phyloP scores from a whole-genome alignment of 2,329 filamentous ascomycete genomes.

The Alternaria consortialis region DNA sequence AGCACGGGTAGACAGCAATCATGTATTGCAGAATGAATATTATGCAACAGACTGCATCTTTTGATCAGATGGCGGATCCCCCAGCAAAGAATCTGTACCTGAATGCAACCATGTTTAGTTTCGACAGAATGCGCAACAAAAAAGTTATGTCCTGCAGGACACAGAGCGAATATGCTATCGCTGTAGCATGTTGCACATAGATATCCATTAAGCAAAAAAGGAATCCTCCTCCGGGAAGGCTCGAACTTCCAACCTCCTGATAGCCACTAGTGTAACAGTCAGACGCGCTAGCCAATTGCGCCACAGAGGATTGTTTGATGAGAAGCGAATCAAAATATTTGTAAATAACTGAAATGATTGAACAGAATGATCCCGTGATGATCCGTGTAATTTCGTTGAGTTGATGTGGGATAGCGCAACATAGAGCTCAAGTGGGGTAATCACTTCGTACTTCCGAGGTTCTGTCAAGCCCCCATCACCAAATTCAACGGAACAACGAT shows the following conservation, averaged over 20 bases:
- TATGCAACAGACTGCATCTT: neutral
- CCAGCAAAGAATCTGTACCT: too few relatives aligned
- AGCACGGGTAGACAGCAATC: neutral
- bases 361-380: too few relatives aligned
- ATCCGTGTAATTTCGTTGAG: too few relatives aligned
- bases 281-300: slow-evolving; percentile 66
- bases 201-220: neutral
- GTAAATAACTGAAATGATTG: too few relatives aligned
- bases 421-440: neutral
- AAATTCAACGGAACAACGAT: neutral
- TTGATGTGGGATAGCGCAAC: neutral
- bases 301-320: slow-evolving; percentile 42
- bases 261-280: slow-evolving; percentile 61
- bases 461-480: neutral
- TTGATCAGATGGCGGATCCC: neutral
- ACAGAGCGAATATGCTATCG: neutral
- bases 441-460: too few relatives aligned
- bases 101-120: too few relatives aligned
- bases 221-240: slow-evolving; percentile 34
- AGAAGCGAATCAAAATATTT: neutral
- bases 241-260: slow-evolving; percentile 38
- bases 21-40: neutral
- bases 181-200: neutral
- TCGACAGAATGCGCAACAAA: neutral
- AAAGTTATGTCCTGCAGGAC: neutral